These are phyloP conservation scores for Camellia sinensis DNA, from an alignment of 148 eudicot genomes.

Conservation along the genomic window DNA sequence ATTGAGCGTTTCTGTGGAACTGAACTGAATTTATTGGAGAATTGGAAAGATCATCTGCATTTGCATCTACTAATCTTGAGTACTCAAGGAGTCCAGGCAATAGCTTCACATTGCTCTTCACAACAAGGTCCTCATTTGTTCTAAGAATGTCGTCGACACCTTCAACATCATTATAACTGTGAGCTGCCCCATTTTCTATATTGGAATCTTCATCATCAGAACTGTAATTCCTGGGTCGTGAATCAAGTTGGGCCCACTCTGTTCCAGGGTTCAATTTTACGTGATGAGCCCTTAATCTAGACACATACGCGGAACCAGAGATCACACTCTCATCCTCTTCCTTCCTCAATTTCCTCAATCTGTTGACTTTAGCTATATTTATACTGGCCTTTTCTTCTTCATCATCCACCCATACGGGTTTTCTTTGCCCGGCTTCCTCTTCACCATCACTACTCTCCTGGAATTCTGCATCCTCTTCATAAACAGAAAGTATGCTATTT, in stretches of 20 bases:
- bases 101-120: constrained; percentile 54
- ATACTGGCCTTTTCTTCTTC: constrained; percentile 65
- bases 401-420: constrained; percentile 87
- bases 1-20: constrained; percentile 84
- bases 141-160: constrained; percentile 51
- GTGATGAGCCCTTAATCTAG: constrained; percentile 86
- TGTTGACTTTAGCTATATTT: constrained; percentile 72
- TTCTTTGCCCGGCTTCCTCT: constrained; percentile 39
- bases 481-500: constrained; percentile 28
- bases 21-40: constrained; percentile 68
- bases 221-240: constrained; percentile 35
- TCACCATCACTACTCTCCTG: constrained; percentile 31
- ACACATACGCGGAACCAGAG: constrained; percentile 62
- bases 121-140: constrained; percentile 69
- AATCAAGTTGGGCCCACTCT: constrained; percentile 76
- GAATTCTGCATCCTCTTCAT: constrained; percentile 45
- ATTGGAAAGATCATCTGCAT: constrained; percentile 59
- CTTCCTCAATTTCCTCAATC: constrained; percentile 79
- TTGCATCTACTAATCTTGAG: constrained; percentile 72
- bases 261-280: constrained; percentile 77
- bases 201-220: constrained; percentile 78
- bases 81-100: constrained; percentile 74
- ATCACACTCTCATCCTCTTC: constrained; percentile 79
- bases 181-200: constrained; percentile 39
- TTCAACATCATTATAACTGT: constrained; percentile 34